Base-by-base conservation (phyloP, 352 stramenopile genomes). In the Globisporangium cylindrosporum region DNA sequence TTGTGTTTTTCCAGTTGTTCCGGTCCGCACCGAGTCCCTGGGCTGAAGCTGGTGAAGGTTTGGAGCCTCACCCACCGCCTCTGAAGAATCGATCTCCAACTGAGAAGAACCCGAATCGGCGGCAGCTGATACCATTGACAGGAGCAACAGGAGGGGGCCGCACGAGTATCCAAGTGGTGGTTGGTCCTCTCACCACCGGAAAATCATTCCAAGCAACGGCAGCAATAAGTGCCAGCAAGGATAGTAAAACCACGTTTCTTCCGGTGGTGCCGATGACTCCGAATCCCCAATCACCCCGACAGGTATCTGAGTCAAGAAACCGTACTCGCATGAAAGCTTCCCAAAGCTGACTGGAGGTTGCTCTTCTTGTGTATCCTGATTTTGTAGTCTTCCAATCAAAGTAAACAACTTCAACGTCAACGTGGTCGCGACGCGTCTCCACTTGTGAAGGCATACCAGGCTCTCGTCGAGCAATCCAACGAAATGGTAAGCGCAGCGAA, bases 391-490 rank as follows among this genome's bases (percentile, higher is more conserved):
- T 34, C 51, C 5, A 63, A 36, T 6, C 61, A 55, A 1, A 9
- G 14, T 29, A 69, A 34, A 20, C 36, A 49, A 22, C 41, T 65
- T 56, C 56, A 58, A 36, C 43, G 60, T 46, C 56, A 58, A 49
- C 43, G 41, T 3, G 32, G 65, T 8, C 34, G 65, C 53, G 73
- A 84, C 24, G 78, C 78, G 9, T 77, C 78, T n/a, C 69, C 77
- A 34, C 71, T 87, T 10, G 70, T 78, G 2, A 55, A 77, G 25
- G 79, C 84, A 1, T 90, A 90, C 72, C 70, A 83, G 59, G 62
- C 80, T n/a, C 69, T 92, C 4, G 43, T 88, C 10, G 67, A 79
- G 9, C 76, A 89, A 49, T 85, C 71, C 4, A 51, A 79, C 64
- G 64, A 75, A 5, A 86, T 89, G 81, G 79, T 86, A 75, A 34